These are phyloP conservation scores for Colletotrichum australisinense DNA, from an alignment of 2,329 filamentous ascomycete genomes.

Conservation along the genomic window DNA sequence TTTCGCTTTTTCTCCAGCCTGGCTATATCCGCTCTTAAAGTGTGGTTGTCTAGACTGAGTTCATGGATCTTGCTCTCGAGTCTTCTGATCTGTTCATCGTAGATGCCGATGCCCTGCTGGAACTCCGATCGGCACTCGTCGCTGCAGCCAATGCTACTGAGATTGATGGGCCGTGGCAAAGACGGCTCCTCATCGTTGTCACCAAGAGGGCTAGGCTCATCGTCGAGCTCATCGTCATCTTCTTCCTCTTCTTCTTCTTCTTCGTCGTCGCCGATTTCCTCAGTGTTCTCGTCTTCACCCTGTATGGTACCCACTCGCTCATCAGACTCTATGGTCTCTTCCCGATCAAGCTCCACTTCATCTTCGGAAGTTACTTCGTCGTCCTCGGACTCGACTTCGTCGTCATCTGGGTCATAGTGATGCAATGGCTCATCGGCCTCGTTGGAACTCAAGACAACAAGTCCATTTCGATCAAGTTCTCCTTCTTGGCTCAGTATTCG, in stretches of 20 bases:
- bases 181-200: not conserved
- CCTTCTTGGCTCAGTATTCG: too few relatives aligned
- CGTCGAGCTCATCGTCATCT: not conserved
- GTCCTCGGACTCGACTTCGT: constrained; percentile 31
- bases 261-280: not conserved
- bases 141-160: constrained; percentile 10
- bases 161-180: not conserved
- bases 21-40: not conserved
- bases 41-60: not conserved
- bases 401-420: constrained; percentile 19
- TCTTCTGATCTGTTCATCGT: not conserved
- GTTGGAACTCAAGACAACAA: not conserved
- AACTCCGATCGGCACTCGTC: not conserved
- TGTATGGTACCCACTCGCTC: not conserved
- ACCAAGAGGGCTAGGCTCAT: not conserved
- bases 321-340: not conserved
- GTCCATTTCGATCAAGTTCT: not conserved
- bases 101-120: not conserved
- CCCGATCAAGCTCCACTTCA: not conserved
- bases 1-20: not conserved
- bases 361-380: not conserved
- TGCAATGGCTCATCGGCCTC: not conserved
- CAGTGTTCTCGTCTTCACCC: not conserved
- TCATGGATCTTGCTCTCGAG: not conserved
- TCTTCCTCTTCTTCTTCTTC: not conserved